phyloP scores from a whole-genome alignment of 148 eudicot genomes.

The Pharnaceum exiguum region DNA sequence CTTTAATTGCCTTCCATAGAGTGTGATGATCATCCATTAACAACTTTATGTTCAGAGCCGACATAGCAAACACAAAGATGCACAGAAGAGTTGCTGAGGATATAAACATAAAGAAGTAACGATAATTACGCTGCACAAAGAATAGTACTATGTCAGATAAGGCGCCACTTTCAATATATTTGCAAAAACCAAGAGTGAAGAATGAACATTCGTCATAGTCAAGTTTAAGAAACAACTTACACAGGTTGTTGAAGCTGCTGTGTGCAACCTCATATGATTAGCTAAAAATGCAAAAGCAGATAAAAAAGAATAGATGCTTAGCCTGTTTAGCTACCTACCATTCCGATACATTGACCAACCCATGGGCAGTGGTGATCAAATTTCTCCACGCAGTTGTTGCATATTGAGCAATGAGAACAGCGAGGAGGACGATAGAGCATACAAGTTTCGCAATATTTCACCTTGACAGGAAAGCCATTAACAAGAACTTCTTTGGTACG shows the following conservation, averaged over 20 bases:
- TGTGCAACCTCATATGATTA: no score
- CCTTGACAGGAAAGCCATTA: slow-evolving; percentile 43
- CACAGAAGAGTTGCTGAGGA: slow-evolving; percentile 66
- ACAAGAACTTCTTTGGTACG: slow-evolving; percentile 47
- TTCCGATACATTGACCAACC: slow-evolving; percentile 68
- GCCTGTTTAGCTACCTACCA: slow-evolving; percentile 26
- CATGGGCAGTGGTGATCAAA: slow-evolving; percentile 73
- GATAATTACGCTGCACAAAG: slow-evolving; percentile 65
- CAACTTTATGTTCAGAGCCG: slow-evolving; percentile 50
- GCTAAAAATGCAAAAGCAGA: background rate
- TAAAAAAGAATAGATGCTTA: background rate
- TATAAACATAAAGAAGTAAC: slow-evolving; percentile 61
- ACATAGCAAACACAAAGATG: slow-evolving; percentile 54
- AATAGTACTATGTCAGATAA: background rate
- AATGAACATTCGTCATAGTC: background rate
- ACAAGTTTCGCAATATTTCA: slow-evolving; percentile 67
- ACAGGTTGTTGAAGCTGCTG: background rate
- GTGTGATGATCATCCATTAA: slow-evolving; percentile 49
- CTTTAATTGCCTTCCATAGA: slow-evolving; percentile 57
- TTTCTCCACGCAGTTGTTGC: slow-evolving; percentile 58
- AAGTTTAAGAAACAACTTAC: background rate
- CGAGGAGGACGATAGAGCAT: slow-evolving; percentile 73
- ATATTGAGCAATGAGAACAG: slow-evolving; percentile 64
- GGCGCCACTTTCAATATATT: background rate
- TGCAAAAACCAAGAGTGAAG: background rate